A percentile compares a stretch with the other conserved stretches of the same genome.
Conservation (phyloP, 495 filamentous ascomycete species). For the Penicillium paradoxum region DNA sequence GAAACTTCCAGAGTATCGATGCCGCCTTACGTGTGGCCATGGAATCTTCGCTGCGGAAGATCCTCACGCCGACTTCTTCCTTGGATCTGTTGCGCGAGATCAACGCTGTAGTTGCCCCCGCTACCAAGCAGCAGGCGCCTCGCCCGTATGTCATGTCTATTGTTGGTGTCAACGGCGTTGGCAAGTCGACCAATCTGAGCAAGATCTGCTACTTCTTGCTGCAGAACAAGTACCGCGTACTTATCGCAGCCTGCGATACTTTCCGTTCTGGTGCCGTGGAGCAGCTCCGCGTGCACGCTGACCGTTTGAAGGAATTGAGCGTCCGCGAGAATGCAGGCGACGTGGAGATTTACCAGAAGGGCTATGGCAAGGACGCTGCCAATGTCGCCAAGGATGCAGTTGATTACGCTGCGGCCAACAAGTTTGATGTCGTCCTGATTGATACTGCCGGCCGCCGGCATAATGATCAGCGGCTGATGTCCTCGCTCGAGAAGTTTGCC, state of each 20-base stretch:
- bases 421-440: constrained; percentile 91
- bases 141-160: constrained; percentile 96
- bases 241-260: constrained; percentile 93
- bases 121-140: constrained; percentile 43
- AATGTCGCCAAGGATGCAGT: constrained; percentile 94
- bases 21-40: constrained; percentile 75
- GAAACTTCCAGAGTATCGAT: constrained; percentile 88
- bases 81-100: constrained; percentile 93
- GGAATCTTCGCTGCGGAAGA: constrained; percentile 85
- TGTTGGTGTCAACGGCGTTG: constrained; percentile 96
- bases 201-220: constrained; percentile 97
- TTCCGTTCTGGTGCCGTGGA: constrained; percentile 97
- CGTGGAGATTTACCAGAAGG: constrained; percentile 91
- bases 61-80: constrained; percentile 91
- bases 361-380: constrained; percentile 95
- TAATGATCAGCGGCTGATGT: constrained; percentile 94
- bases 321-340: constrained; percentile 69
- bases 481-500: constrained; percentile 90
- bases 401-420: constrained; percentile 62
- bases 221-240: constrained; percentile 93
- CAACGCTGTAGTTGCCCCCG: constrained; percentile 64
- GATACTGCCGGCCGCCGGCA: constrained; percentile 93
- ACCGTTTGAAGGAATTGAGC: constrained; percentile 81
- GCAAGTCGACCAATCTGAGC: constrained; percentile 93
- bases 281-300: constrained; percentile 89